A percentile compares a stretch with the other conserved stretches of the same genome.
phyloP scores from a whole-genome alignment of 2,329 filamentous ascomycete genomes.

The Aspergillus ochraceus region DNA sequence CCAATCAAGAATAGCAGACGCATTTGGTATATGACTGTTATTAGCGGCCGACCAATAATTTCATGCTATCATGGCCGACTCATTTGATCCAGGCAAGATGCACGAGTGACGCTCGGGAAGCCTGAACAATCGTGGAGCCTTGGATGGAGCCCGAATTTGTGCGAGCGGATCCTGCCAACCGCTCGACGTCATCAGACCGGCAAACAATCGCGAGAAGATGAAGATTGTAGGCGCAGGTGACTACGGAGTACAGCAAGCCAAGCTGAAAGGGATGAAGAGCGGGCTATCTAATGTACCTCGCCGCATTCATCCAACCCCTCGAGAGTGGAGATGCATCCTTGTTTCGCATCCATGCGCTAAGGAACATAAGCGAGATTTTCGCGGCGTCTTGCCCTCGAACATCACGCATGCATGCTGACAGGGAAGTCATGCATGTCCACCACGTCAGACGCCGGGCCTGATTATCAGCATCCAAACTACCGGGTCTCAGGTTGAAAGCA shows the following conservation, averaged over 20 bases:
- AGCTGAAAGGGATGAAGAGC: not conserved
- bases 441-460: slow-evolving; percentile 8
- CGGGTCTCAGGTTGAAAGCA: slow-evolving; percentile 21
- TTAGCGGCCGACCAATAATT: slow-evolving; percentile 14
- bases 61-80: not conserved
- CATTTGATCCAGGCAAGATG: not conserved
- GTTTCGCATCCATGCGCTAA: not conserved
- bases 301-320: not conserved
- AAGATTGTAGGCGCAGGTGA: not conserved
- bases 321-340: not conserved
- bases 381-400: not conserved
- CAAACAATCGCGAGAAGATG: not conserved
- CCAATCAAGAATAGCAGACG: slow-evolving; percentile 17
- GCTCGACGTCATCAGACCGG: not conserved
- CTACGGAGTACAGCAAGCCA: not conserved
- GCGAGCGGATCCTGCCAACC: not conserved
- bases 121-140: slow-evolving; percentile 14
- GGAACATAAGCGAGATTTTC: not conserved
- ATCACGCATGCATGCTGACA: slow-evolving; percentile 14
- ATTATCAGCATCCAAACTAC: slow-evolving; percentile 24
- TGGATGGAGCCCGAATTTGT: not conserved
- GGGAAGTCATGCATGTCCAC: slow-evolving; percentile 24
- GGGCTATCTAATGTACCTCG: not conserved
- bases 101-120: not conserved
- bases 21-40: slow-evolving; percentile 13